Evolutionary conservation across 495 filamentous ascomycete genomes (phyloP), one percentile per base, ranked within the genome.

Genomic region (Tuber aestivum): DNA sequence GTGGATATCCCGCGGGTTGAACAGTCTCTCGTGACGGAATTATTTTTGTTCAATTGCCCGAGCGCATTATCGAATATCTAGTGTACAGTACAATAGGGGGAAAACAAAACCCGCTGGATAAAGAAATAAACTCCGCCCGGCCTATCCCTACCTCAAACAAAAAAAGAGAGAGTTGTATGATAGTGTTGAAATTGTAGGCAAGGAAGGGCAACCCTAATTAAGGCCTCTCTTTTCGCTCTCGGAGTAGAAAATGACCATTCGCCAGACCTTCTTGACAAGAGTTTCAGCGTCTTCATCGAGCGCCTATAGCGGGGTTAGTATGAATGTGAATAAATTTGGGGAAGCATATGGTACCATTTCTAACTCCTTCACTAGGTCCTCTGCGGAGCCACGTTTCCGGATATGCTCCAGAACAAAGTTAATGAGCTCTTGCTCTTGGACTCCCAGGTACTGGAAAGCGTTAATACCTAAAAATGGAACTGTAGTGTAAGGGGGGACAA

Each of bases 181-280:
- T 65, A 71, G 35, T 37, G 45, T 71, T 65, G 41, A 56, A 71
- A 75, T 71, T 75, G 65, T 75, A 75, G 61, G 73, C 56, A 74
- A 69, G 42, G 41, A 69, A 48, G 48, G 50, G 14, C 75, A 83
- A 68, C 87, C 87, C 72, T 72, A 80, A 68, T 80, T 81, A 69
- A 96, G 85, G 1, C 95, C 95, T 74, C 93, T 88, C 86, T 95
- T 97, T 89, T 97, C 95, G 81, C 90, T 92, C 85, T 99, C 95
- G 40, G 93, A 95, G 81, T 94, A 98, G 91, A 97, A 98, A 83
- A 98, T 97, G 71, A 97, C 89, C 94, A 98, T 96, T 69, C 95
- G 89, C 95, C 95, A 99, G 41, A 99, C 87, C 85, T 97, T 98
- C 88, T 92, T 95, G 32, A 98, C 95, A 78, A 99, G 85, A 16